Evolutionary conservation across 2,329 filamentous ascomycete genomes (phyloP).

Genomic region (Fusarium agapanthi): DNA sequence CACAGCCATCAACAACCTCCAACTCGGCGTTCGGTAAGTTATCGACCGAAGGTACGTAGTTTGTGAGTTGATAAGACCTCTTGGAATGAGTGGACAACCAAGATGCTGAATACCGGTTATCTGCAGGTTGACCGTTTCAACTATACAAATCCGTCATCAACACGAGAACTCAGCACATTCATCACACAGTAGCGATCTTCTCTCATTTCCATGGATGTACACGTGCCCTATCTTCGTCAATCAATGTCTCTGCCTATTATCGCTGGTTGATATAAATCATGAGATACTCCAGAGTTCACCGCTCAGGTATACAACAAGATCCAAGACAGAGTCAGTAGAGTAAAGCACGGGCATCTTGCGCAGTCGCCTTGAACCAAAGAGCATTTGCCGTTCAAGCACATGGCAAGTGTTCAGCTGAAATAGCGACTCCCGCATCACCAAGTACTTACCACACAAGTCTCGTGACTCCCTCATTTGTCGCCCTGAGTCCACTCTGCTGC

Average conservation of each 20-base stretch:
- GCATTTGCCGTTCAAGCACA: constrained; percentile 16
- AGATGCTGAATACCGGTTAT: constrained; percentile 1
- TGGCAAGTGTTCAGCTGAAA: constrained; percentile 20
- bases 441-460: constrained; percentile 8
- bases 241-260: not conserved
- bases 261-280: not conserved
- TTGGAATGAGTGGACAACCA: constrained; percentile 1
- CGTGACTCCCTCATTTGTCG: constrained; percentile 15
- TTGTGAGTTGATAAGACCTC: constrained; percentile 9
- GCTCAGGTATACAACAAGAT: not conserved
- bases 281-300: constrained; percentile 1
- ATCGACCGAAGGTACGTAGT: not conserved
- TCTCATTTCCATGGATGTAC: not conserved
- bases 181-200: not conserved
- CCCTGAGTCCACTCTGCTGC: constrained; percentile 14
- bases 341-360: constrained; percentile 1
- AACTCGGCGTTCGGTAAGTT: not conserved
- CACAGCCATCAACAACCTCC: not conserved
- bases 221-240: constrained; percentile 14
- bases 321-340: not conserved
- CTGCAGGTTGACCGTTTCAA: constrained; percentile 21
- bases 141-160: constrained; percentile 17
- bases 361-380: constrained; percentile 4
- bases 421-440: constrained; percentile 5
- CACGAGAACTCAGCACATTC: not conserved